Evolutionary conservation across 2,329 filamentous ascomycete genomes (phyloP).

Genomic region (Botrytis fragariae): DNA sequence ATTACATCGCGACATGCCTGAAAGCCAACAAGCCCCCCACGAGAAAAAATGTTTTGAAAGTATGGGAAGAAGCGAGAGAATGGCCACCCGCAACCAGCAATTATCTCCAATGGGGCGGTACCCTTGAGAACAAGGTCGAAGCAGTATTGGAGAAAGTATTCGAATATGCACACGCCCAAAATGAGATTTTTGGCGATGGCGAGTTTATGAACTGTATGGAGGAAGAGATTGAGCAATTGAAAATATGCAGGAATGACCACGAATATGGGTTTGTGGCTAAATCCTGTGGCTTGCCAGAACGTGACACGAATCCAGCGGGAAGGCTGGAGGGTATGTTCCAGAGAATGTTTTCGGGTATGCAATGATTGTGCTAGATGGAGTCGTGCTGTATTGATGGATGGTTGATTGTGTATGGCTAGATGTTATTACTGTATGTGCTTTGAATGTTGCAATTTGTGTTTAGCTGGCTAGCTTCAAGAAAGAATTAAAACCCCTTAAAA

Average conservation of each 20-base stretch:
- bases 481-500: neutral
- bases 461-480: neutral
- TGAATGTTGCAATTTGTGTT: neutral
- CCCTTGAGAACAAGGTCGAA: constrained; percentile 25
- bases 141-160: constrained; percentile 36
- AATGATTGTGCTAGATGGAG: neutral
- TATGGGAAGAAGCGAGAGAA: constrained; percentile 21
- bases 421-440: neutral
- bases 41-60: constrained; percentile 18
- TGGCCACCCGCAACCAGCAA: constrained; percentile 35
- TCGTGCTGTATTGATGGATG: neutral
- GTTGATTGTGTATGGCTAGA: neutral
- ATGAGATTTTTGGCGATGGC: constrained; percentile 37
- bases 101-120: constrained; percentile 38
- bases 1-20: constrained; percentile 34
- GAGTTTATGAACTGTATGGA: constrained; percentile 26
- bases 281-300: constrained; percentile 28
- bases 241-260: constrained; percentile 40
- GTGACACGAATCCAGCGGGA: neutral
- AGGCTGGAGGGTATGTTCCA: neutral
- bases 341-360: neutral
- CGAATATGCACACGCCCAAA: constrained; percentile 33
- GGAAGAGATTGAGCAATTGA: constrained; percentile 30
- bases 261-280: constrained; percentile 40
- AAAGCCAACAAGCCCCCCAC: constrained; percentile 19